Percentiles rank a stretch among this genome's conserved stretches.
Conservation (phyloP, 2,329 filamentous ascomycete genomes). For the Talaromyces sp. region DNA sequence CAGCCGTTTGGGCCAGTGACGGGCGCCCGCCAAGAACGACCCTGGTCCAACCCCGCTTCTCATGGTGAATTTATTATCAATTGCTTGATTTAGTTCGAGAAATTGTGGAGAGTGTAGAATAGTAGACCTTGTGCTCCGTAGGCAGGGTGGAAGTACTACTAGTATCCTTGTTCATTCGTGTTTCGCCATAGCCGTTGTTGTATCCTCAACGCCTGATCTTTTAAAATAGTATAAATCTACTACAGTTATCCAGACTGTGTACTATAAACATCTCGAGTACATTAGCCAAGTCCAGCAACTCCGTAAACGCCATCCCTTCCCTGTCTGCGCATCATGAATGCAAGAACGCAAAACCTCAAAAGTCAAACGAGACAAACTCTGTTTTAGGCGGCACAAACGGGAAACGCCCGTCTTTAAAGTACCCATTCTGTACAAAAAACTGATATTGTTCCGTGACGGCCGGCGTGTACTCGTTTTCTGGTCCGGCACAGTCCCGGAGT, state of each 20-base stretch:
- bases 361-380: slow-evolving; percentile 71
- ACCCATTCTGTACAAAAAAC: slow-evolving; percentile 59
- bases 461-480: slow-evolving; percentile 47
- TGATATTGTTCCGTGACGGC: slow-evolving; percentile 59
- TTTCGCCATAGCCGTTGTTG: neutral
- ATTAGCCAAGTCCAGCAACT: neutral
- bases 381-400: slow-evolving; percentile 72
- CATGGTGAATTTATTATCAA: neutral
- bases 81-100: neutral
- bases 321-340: neutral
- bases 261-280: neutral
- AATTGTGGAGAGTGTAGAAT: neutral
- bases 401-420: slow-evolving; percentile 67
- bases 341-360: slow-evolving; percentile 42
- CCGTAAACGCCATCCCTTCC: neutral
- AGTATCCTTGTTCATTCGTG: neutral
- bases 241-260: neutral
- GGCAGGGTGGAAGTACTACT: neutral
- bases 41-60: neutral
- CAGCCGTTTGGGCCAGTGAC: neutral
- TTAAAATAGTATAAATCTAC: neutral
- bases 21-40: neutral
- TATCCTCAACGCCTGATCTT: neutral
- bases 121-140: neutral
- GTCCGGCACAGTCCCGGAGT: slow-evolving; percentile 48